Conservation (phyloP, 2,329 filamentous ascomycete species). For the Cladosporium colombiae region DNA sequence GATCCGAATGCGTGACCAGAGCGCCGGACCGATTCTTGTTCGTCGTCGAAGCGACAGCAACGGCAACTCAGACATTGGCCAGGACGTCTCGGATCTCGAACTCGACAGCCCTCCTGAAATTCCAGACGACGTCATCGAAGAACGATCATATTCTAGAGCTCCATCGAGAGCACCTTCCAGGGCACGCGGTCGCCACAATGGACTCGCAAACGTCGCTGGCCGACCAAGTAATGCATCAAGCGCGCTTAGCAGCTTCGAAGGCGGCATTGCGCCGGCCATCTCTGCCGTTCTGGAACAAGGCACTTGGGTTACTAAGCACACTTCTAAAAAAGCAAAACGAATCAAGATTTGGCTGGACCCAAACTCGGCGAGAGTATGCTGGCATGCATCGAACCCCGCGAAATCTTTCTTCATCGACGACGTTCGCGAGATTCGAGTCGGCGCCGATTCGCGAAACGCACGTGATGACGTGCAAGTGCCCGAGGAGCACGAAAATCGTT, state of each 20-base stretch:
- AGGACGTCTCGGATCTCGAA: conserved; percentile 53
- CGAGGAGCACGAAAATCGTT: conserved; percentile 67
- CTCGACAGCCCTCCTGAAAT: conserved; percentile 60
- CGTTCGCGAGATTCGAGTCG: conserved; percentile 84
- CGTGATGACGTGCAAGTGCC: conserved; percentile 77
- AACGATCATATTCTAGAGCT: conserved; percentile 23
- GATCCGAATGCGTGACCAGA: conserved; percentile 74
- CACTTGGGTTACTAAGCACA: conserved; percentile 76
- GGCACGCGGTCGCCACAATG: conserved; percentile 38
- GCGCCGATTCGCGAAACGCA: conserved; percentile 83
- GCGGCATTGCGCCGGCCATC: conserved; percentile 67
- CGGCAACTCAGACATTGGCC: conserved; percentile 56
- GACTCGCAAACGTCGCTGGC: conserved; percentile 44
- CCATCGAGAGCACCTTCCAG: conserved; percentile 25
- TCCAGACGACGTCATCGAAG: conserved; percentile 44
- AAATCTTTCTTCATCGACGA: conserved; percentile 95
- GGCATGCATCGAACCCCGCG: conserved; percentile 75
- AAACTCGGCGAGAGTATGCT: conserved; percentile 81
- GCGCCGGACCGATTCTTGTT: conserved; percentile 84
- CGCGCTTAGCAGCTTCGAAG: conserved; percentile 39
- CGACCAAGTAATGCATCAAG: conserved; percentile 37
- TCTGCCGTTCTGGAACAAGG: conserved; percentile 77
- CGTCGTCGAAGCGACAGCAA: conserved; percentile 88
- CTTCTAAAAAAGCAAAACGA: conserved; percentile 73
- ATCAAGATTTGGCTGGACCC: conserved; percentile 79